Evolutionary conservation across 2,329 filamentous ascomycete genomes (phyloP).

Genomic region (Penicillium corylophilum): DNA sequence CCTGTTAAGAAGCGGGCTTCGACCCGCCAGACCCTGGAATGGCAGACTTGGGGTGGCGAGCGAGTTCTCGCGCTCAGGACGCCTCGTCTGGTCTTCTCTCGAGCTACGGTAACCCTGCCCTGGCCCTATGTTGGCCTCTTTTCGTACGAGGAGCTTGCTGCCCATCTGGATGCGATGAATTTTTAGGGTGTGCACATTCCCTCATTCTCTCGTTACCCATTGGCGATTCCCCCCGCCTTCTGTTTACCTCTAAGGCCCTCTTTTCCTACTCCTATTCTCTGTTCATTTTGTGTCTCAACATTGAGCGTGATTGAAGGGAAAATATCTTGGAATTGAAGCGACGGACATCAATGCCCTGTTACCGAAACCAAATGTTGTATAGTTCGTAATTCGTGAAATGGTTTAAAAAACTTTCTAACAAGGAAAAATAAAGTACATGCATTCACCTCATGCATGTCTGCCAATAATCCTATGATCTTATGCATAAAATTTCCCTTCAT

Average conservation of each 20-base stretch:
- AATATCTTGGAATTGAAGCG: neutral
- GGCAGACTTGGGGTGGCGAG: neutral
- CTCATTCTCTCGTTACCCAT: no score
- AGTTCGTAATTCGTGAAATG: neutral
- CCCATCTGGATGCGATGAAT: neutral
- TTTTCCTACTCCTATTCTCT: neutral
- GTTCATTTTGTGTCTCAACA: neutral
- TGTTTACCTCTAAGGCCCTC: neutral
- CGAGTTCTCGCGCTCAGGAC: neutral
- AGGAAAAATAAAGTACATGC: neutral
- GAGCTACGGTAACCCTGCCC: neutral
- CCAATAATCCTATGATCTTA: neutral
- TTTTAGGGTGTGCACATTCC: neutral
- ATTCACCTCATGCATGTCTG: neutral
- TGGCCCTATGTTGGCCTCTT: neutral
- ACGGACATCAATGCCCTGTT: neutral
- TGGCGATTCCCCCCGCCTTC: no score
- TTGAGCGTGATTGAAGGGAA: neutral
- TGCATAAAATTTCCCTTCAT: neutral
- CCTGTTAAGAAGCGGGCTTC: neutral
- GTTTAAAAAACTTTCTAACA: neutral
- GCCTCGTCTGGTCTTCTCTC: neutral
- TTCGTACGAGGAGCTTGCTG: neutral
- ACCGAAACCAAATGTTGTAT: neutral
- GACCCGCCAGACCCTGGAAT: neutral